Evolutionary conservation across 495 filamentous ascomycete genomes (phyloP).

Genomic region (Podospora pseudopauciseta): DNA sequence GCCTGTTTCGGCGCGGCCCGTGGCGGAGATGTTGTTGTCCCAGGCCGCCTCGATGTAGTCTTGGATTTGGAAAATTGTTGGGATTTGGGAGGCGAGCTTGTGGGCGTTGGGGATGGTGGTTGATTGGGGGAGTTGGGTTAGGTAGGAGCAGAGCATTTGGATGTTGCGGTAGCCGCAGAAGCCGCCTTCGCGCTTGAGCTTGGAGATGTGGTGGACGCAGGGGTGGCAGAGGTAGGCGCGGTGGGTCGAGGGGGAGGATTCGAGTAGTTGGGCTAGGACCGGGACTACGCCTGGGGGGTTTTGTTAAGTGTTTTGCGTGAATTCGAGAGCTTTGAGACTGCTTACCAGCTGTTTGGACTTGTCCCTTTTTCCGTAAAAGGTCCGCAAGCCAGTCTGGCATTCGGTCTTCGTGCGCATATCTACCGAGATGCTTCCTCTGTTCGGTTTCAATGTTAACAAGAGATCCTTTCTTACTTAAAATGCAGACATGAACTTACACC

Average conservation of each 20-base stretch:
- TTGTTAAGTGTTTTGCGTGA: not conserved
- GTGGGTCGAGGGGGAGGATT: slow-evolving; percentile 58
- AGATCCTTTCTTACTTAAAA: not conserved
- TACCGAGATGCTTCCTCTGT: slow-evolving; percentile 67
- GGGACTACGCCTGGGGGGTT: slow-evolving; percentile 58
- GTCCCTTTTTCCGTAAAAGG: slow-evolving; percentile 62
- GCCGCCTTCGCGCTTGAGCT: slow-evolving; percentile 71
- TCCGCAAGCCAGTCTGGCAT: slow-evolving; percentile 81
- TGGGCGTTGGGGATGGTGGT: slow-evolving; percentile 47
- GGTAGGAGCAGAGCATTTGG: slow-evolving; percentile 84
- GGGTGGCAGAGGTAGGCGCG: slow-evolving; percentile 79
- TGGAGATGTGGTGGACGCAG: slow-evolving; percentile 73
- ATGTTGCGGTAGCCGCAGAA: slow-evolving; percentile 99
- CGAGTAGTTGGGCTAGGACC: slow-evolving; percentile 66
- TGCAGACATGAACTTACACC: slow-evolving; percentile 22
- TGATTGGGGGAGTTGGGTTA: slow-evolving; percentile 49
- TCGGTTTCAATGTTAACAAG: not conserved
- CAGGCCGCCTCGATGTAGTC: slow-evolving; percentile 87
- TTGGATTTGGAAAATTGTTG: slow-evolving; percentile 79
- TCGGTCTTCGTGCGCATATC: slow-evolving; percentile 76
- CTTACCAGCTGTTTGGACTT: slow-evolving; percentile 56
- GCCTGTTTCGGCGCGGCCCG: slow-evolving; percentile 76
- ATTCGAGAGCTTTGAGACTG: too few relatives aligned
- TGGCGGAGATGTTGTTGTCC: slow-evolving; percentile 76
- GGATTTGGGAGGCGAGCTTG: slow-evolving; percentile 58